Base-by-base conservation (phyloP, 768 basidiomycete species). In the Lactifluus volemus region DNA sequence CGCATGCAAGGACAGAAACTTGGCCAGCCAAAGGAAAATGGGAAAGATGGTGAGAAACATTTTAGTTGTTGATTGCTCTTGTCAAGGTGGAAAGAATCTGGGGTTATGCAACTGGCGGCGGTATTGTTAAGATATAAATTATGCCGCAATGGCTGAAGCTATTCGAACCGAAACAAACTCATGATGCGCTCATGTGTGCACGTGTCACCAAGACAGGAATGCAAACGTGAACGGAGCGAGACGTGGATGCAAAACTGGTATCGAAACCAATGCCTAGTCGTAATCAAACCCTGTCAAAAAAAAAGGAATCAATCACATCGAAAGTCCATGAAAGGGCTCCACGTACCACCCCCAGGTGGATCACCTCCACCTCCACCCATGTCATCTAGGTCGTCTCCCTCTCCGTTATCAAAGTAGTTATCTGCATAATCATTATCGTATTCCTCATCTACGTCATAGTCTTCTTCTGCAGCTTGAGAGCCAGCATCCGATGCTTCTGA, bases 341-440 rank as follows among this genome's bases (percentile, higher is more conserved):
- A 67, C 63, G 58, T 63, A 71, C 67, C 84, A 60, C 82, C 86
- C 42, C 83, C 86, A 34, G 81, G 86, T 44, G 80, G 87, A 17
- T 81, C 88, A 14, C 72, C 80, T 4, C 80, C 88, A 10, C 79
- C 86, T 0, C 83, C 90, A 5, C 86, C 89, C 21, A 89, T 71
- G 67, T 90, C 85, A 67, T 93, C 91, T 57, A 81, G 72, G 68
- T 92, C 88, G 55, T 92, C 90, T 4, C 78, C 84, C 72, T 92
- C 90, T 17, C 90, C 90, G 56, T 91, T 92, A 71, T 93, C 90
- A 70, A 93, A 93, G 77, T 93, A 92, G 69, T 93, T 90, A 63
- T 88, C 87, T 3, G 86, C 90, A 63, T 93, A 93, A 64, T 93
- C 91, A 65, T 93, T 92, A 72, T 92, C 91, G 68, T 92, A 91